Conservation (phyloP, 352 stramenopile species). For the Pythium utonaiense region DNA sequence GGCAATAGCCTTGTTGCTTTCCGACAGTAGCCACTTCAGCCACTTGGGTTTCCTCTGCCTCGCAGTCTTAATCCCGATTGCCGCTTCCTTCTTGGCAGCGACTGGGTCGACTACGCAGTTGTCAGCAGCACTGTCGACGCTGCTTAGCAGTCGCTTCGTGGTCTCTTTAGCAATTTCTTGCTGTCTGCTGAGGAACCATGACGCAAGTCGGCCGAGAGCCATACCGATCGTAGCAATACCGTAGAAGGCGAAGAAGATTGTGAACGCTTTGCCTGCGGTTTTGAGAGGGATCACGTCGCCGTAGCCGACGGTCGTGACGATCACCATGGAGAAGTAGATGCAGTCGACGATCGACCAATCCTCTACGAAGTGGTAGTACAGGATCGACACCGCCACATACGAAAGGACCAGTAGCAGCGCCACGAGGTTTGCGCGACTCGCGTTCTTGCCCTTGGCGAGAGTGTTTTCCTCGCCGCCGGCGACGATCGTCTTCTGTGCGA, state of each 20-base stretch:
- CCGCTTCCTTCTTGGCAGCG: slow-evolving; percentile 21
- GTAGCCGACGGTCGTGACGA: slow-evolving; percentile 91
- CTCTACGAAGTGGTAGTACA: slow-evolving; percentile 60
- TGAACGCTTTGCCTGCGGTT: slow-evolving; percentile 65
- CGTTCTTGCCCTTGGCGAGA: not conserved
- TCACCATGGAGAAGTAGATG: slow-evolving; percentile 91
- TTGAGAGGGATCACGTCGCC: slow-evolving; percentile 69
- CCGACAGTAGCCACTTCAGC: slow-evolving; percentile 38
- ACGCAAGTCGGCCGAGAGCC: slow-evolving; percentile 50
- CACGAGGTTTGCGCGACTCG: slow-evolving; percentile 28
- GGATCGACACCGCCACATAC: slow-evolving; percentile 49
- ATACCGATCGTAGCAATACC: slow-evolving; percentile 67
- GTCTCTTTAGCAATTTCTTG: slow-evolving; percentile 55
- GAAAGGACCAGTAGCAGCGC: slow-evolving; percentile 52
- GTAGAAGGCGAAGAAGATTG: slow-evolving; percentile 85
- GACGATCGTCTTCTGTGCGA: slow-evolving; percentile 23
- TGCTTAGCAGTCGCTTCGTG: slow-evolving; percentile 41
- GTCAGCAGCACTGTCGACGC: slow-evolving; percentile 43
- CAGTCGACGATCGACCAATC: slow-evolving; percentile 70
- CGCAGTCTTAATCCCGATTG: slow-evolving; percentile 9
- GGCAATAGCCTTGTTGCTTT: slow-evolving; percentile 52
- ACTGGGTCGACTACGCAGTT: not conserved
- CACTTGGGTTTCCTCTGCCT: slow-evolving; percentile 21
- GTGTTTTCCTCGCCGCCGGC: slow-evolving; percentile 7
- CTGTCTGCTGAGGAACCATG: slow-evolving; percentile 51